Percentiles rank a stretch among this genome's conserved stretches.
Evolutionary conservation across 2,329 filamentous ascomycete species (phyloP).

Genomic region (Cladosporium halotolerans): DNA sequence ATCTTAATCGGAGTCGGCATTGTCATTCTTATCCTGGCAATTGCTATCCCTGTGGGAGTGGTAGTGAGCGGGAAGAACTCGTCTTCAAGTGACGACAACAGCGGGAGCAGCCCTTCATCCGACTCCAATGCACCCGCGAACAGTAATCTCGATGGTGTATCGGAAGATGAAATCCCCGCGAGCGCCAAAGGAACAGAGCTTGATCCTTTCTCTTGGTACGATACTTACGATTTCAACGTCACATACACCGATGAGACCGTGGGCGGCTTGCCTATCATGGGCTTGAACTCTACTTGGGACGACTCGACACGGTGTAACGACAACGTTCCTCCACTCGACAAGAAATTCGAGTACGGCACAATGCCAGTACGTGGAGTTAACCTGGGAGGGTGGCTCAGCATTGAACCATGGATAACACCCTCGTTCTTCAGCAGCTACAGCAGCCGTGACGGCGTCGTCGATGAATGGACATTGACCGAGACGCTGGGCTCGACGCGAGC

Average conservation of each 20-base stretch:
- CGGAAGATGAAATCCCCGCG: constrained; percentile 40
- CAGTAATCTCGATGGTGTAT: constrained; percentile 40
- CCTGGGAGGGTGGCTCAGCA: constrained; percentile 83
- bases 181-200: constrained; percentile 68
- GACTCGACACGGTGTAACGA: constrained; percentile 72
- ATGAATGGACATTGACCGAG: constrained; percentile 75
- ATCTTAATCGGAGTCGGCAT: constrained; percentile 35
- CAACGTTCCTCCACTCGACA: constrained; percentile 69
- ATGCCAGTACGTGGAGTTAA: constrained; percentile 85
- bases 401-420: constrained; percentile 94
- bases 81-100: constrained; percentile 11
- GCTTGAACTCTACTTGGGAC: constrained; percentile 77
- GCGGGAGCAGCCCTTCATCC: constrained; percentile 14
- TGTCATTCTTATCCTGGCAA: constrained; percentile 37
- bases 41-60: constrained; percentile 43
- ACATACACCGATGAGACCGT: constrained; percentile 84
- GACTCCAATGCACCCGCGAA: constrained; percentile 33
- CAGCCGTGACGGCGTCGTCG: constrained; percentile 60
- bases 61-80: constrained; percentile 39
- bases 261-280: constrained; percentile 85
- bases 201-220: constrained; percentile 87
- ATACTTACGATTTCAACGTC: constrained; percentile 85
- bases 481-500: constrained; percentile 62
- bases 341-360: constrained; percentile 71
- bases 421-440: constrained; percentile 73